These are phyloP conservation scores for Mortierella sp. DNA, from an alignment of 371 early-diverging fungal species.

Conservation along the genomic window DNA sequence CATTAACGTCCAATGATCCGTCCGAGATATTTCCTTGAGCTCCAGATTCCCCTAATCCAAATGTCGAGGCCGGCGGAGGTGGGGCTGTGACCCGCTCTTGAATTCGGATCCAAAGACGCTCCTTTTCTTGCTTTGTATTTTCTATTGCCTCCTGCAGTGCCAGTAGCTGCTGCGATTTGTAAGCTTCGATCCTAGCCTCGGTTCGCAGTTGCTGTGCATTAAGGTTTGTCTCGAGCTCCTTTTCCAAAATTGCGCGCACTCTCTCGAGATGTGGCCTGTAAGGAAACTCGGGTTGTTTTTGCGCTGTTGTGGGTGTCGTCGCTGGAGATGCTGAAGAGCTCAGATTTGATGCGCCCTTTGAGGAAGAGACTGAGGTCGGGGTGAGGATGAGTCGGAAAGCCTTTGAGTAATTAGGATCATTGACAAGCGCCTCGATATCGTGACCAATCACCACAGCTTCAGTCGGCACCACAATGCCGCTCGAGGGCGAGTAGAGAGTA, in stretches of 20 bases:
- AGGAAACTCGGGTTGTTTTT: conserved; percentile 2
- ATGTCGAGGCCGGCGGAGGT: conserved; percentile 15
- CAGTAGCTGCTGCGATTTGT: conserved; percentile 43
- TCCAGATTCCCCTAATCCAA: conserved; percentile 6
- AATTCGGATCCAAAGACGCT: conserved; percentile 37
- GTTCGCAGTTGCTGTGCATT: conserved; percentile 40
- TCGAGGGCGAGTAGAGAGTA: conserved; percentile 36
- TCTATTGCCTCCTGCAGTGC: conserved; percentile 40
- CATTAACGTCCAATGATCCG: conserved; percentile 11
- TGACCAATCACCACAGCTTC: conserved; percentile 22
- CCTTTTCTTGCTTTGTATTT: conserved; percentile 45
- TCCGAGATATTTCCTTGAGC: background rate
- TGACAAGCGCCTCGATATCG: conserved; percentile 17
- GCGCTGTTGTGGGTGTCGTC: background rate
- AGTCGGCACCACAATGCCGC: conserved; percentile 31
- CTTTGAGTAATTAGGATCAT: conserved; percentile 30
- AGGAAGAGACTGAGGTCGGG: conserved; percentile 4
- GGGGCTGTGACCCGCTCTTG: conserved; percentile 31
- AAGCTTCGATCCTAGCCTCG: conserved; percentile 50
- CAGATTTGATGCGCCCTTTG: background rate
- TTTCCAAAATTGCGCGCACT: conserved; percentile 39
- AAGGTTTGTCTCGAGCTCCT: conserved; percentile 40
- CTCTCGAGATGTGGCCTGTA: conserved; percentile 43
- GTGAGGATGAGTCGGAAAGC: conserved; percentile 38
- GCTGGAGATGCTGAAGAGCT: background rate